Percentiles rank a stretch among this genome's conserved stretches.
Evolutionary conservation across 1,284 basidiomycete species (phyloP).

Genomic region (Vanrija pseudolonga): DNA sequence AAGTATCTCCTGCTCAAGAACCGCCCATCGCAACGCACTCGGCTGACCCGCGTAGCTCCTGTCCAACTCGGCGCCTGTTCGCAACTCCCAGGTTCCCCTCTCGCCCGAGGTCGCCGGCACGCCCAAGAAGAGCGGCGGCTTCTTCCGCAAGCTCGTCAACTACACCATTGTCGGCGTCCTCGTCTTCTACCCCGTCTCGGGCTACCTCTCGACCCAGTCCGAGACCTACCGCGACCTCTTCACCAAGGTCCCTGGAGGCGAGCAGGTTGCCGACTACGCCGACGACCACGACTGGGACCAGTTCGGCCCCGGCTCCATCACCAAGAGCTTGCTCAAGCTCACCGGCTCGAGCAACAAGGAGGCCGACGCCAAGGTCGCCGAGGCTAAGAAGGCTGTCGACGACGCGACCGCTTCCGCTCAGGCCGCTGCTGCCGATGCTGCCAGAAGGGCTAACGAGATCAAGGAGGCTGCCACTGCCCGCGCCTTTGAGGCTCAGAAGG

Average conservation of each 20-base stretch:
- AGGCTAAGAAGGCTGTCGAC: constrained; percentile 6
- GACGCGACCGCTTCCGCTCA: constrained; percentile 43
- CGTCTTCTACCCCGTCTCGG: constrained; percentile 51
- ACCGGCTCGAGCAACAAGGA: constrained; percentile 50
- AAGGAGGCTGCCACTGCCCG: constrained; percentile 25
- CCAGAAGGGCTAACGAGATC: constrained; percentile 27
- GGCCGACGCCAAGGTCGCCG: constrained; percentile 23
- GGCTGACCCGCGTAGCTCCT: constrained; percentile 20
- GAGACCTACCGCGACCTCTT: constrained; percentile 55
- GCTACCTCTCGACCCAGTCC: constrained; percentile 48
- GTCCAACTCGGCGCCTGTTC: constrained; percentile 24
- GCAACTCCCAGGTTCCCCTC: constrained; percentile 20
- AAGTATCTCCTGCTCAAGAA: constrained; percentile 6
- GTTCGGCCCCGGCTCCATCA: constrained; percentile 55
- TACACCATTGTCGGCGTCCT: constrained; percentile 47
- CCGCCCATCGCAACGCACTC: background rate
- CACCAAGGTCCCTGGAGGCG: constrained; percentile 57
- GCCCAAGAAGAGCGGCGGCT: constrained; percentile 13
- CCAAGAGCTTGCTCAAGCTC: constrained; percentile 55
- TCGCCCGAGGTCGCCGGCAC: constrained; percentile 17
- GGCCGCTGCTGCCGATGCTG: constrained; percentile 28
- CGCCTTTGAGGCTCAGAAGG: constrained; percentile 22
- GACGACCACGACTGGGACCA: constrained; percentile 72
- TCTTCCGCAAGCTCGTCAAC: constrained; percentile 47
- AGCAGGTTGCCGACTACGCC: constrained; percentile 71